phyloP scores from a whole-genome alignment of 345 rosid genomes.

The Pseudoturritis turrita region DNA sequence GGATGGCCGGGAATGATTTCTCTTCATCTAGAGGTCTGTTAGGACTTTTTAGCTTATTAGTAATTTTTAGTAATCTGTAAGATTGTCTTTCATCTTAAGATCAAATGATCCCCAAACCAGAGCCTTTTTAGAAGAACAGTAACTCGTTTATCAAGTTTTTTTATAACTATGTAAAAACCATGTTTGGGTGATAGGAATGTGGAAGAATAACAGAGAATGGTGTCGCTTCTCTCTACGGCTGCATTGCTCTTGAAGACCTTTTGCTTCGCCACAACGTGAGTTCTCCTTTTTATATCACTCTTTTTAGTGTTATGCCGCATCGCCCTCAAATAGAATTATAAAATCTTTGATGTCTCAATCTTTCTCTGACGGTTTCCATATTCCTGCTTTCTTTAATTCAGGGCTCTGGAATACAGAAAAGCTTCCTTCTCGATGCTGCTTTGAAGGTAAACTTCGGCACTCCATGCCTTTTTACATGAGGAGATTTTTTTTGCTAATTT shows the following conservation, averaged over 20 bases:
- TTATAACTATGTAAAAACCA: neutral
- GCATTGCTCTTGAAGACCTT: constrained; percentile 69
- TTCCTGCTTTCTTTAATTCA: constrained; percentile 23
- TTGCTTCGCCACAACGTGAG: constrained; percentile 77
- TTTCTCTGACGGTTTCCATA: neutral
- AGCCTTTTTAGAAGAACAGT: neutral
- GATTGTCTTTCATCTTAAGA: neutral
- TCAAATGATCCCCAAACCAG: neutral
- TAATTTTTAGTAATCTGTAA: neutral
- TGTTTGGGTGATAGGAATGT: constrained; percentile 47
- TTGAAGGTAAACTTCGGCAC: constrained; percentile 40
- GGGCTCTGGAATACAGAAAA: constrained; percentile 57
- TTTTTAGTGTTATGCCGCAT: neutral
- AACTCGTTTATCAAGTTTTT: neutral
- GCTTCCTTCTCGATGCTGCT: constrained; percentile 60
- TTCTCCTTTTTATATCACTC: constrained; percentile 1
- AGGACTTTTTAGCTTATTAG: neutral
- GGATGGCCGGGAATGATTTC: constrained; percentile 78
- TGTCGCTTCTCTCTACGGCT: constrained; percentile 49
- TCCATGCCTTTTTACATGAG: neutral
- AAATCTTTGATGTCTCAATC: neutral
- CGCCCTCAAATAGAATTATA: neutral
- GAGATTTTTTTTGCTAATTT: neutral
- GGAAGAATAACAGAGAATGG: constrained; percentile 59
- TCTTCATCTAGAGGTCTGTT: constrained; percentile 67